Percentiles rank a stretch among this genome's conserved stretches.
phyloP scores from a whole-genome alignment of 1,284 basidiomycete genomes.

The Ganoderma sp. region DNA sequence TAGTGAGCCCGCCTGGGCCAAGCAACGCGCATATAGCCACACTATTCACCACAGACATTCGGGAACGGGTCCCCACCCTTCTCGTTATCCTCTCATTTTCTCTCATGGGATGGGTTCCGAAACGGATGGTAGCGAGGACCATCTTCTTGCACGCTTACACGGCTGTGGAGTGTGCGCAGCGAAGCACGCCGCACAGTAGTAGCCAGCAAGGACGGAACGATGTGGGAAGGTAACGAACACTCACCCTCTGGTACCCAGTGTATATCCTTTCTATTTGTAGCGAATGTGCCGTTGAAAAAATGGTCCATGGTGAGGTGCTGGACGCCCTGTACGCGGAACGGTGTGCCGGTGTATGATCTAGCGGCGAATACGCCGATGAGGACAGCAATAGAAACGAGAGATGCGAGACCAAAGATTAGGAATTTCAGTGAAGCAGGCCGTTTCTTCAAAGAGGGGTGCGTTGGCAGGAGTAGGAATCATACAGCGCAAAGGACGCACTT shows the following conservation, averaged over 20 bases:
- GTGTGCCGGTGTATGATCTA: constrained; percentile 62
- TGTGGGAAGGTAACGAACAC: constrained; percentile 26
- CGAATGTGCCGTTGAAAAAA: constrained; percentile 89
- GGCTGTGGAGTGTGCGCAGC: not conserved
- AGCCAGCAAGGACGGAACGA: not conserved
- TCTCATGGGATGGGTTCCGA: too few relatives aligned
- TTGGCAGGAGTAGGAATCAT: not conserved
- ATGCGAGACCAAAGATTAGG: constrained; percentile 58
- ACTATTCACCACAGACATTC: too few relatives aligned
- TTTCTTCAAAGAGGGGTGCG: constrained; percentile 35
- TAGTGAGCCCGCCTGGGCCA: too few relatives aligned
- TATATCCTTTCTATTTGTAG: constrained; percentile 50
- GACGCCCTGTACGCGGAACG: constrained; percentile 58
- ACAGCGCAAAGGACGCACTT: constrained; percentile 37
- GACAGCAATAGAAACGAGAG: constrained; percentile 60
- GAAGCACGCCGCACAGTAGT: too few relatives aligned
- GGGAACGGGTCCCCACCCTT: too few relatives aligned
- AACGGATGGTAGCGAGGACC: too few relatives aligned
- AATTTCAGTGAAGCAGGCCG: constrained; percentile 56
- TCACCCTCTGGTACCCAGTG: constrained; percentile 90
- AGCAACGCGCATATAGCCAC: too few relatives aligned
- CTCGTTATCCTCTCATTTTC: too few relatives aligned
- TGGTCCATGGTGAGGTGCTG: constrained; percentile 85
- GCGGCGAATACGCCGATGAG: constrained; percentile 78
- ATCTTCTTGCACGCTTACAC: too few relatives aligned